A percentile compares a stretch with the other conserved stretches of the same genome.
phyloP scores from a whole-genome alignment of 2,329 filamentous ascomycete genomes.

The Aspergillus flavus region DNA sequence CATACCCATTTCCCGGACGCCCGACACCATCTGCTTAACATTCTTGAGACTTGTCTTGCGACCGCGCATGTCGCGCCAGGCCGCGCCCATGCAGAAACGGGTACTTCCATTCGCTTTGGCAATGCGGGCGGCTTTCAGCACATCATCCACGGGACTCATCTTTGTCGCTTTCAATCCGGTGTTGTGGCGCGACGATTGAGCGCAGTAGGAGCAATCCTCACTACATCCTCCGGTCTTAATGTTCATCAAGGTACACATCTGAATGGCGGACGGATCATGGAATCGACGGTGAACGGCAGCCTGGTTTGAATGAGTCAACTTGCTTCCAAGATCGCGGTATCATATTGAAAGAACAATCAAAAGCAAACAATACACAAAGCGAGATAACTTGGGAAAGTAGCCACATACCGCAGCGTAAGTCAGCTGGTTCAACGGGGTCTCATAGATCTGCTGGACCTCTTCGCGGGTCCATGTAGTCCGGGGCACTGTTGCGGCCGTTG shows the following conservation, averaged over 20 bases:
- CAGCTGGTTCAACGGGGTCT: constrained; percentile 78
- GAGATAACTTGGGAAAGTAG: neutral
- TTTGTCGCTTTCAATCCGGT: constrained; percentile 79
- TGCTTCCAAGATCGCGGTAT: neutral
- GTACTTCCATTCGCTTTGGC: constrained; percentile 85
- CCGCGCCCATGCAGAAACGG: constrained; percentile 92
- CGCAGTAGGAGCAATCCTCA: constrained; percentile 92
- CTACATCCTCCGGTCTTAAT: constrained; percentile 93
- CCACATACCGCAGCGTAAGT: constrained; percentile 70
- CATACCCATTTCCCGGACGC: constrained; percentile 80
- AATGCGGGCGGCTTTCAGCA: constrained; percentile 74
- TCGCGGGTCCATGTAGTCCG: constrained; percentile 78
- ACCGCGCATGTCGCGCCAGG: constrained; percentile 92
- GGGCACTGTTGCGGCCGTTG: constrained; percentile 47
- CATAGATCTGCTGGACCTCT: constrained; percentile 79
- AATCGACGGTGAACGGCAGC: constrained; percentile 79
- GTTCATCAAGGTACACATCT: constrained; percentile 94
- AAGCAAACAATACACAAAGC: neutral
- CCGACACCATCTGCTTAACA: constrained; percentile 82
- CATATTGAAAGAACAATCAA: too few relatives aligned
- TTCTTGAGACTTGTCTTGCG: constrained; percentile 82
- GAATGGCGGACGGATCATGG: constrained; percentile 79
- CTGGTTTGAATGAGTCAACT: constrained; percentile 47
- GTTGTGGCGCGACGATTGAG: constrained; percentile 79
- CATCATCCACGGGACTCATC: constrained; percentile 76